phyloP scores from a whole-genome alignment of 441 rosid species.

The Syzygium malaccense region DNA sequence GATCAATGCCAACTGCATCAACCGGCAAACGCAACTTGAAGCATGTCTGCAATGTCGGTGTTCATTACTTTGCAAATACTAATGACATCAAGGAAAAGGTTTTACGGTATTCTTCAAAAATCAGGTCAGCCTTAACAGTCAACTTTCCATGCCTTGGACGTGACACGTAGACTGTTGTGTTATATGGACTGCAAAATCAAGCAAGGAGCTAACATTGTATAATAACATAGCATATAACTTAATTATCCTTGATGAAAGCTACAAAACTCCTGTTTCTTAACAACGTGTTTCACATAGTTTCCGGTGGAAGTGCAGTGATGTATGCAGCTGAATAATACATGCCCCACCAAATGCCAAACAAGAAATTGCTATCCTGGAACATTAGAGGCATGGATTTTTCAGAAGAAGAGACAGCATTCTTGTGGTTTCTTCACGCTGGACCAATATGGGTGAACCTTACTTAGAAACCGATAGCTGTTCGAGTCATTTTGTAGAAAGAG shows the following conservation, averaged over 20 bases:
- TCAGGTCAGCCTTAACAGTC: slow-evolving; percentile 75
- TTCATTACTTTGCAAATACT: background rate
- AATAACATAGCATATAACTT: background rate
- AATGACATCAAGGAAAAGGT: slow-evolving; percentile 1
- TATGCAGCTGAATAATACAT: background rate
- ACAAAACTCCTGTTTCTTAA: background rate
- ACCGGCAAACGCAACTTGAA: background rate
- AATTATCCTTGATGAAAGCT: background rate
- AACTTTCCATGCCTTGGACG: slow-evolving; percentile 39
- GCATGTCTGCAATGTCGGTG: background rate
- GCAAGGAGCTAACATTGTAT: background rate
- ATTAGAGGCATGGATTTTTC: background rate
- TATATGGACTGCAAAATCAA: slow-evolving; percentile 72
- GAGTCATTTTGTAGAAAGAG: background rate
- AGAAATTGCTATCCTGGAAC: background rate
- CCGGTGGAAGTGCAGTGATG: background rate
- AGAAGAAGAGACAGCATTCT: background rate
- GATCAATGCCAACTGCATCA: slow-evolving; percentile 75
- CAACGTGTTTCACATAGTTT: background rate
- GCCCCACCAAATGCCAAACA: background rate
- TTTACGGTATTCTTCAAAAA: slow-evolving; percentile 89
- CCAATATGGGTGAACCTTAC: background rate
- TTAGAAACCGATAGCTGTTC: background rate
- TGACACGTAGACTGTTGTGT: slow-evolving; percentile 40
- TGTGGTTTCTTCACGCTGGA: background rate